Evolutionary conservation across 345 rosid species (phyloP), one percentile per base, ranked within the genome.

Genomic region (Cardamine occulta): DNA sequence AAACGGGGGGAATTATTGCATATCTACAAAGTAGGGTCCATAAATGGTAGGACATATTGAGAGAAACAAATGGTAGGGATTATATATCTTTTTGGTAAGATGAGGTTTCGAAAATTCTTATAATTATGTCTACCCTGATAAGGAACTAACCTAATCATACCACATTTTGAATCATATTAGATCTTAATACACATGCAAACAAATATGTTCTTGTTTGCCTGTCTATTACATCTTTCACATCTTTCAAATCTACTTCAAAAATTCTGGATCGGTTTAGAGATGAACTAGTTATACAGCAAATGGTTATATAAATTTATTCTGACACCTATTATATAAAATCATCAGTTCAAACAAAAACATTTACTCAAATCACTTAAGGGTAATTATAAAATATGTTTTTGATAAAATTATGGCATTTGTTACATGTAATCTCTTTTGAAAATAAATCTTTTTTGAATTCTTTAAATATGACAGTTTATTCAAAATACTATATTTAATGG

Each of bases 101-200:
- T 53, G 71, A 76, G 63, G 65, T 69, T 75, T 68, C 31, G 2
- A 42, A 68, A 68, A 69, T 69, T 52, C 74, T 62, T 61, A 62
- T 76, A 53, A 42, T 69, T 62, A 76, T 76, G 80, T 76, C 75
- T 37, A 61, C 24, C 74, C 75, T 69, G 11, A 53, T 54, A 31
- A 42, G 70, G 70, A 69, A 76, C 51, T 76, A 68, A 19, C 75
- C 57, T 69, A 53, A 69, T 62, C 70, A 76, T 37, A 39, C 57
- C 49, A 32, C 14, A 42, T 24, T 48, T 75, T 49, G 2, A 47
- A 67, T 48, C 59, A 26, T 40, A 21, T 28, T 62, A 61, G 5
- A 62, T 18, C 53, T 37, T 72, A 72, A 37, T 51, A 39, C 49
- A 60, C 34, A 48, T 60, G 75, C 66, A 62, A 23, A 62, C 49